phyloP scores from a whole-genome alignment of 2,329 filamentous ascomycete species.

The Podosphaera fusca region DNA sequence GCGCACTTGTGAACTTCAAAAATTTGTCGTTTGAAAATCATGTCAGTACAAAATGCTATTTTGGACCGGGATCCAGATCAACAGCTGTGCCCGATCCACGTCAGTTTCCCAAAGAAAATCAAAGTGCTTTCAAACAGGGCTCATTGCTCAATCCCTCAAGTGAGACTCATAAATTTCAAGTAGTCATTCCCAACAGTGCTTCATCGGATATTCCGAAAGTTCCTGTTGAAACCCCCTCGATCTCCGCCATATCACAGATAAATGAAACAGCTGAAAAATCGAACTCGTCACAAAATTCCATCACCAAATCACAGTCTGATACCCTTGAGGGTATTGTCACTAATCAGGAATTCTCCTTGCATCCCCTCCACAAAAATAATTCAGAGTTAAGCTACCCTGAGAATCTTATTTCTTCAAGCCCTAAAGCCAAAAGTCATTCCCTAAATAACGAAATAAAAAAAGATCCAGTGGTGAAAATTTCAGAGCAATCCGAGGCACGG shows the following conservation, averaged over 20 bases:
- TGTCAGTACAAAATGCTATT: neutral
- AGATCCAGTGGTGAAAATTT: neutral
- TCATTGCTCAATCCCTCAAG: neutral
- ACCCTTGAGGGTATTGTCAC: neutral
- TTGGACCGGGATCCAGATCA: neutral
- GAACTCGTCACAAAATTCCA: neutral
- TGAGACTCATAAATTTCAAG: neutral
- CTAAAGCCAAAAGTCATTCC: neutral
- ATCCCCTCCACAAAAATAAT: neutral
- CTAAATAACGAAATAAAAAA: neutral
- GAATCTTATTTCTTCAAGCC: neutral
- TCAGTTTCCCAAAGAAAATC: neutral
- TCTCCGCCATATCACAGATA: neutral
- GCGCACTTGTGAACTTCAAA: slow-evolving; percentile 12
- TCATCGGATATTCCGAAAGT: neutral
- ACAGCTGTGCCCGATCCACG: neutral
- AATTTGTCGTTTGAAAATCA: slow-evolving; percentile 8
- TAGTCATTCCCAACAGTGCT: neutral
- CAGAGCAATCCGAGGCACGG: neutral
- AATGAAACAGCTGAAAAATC: neutral
- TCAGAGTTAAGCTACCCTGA: neutral
- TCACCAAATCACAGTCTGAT: neutral
- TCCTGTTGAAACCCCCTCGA: neutral
- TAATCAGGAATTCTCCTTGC: neutral
- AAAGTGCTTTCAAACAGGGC: neutral